Conservation (phyloP, 257 asterid species). For the Nicotiana undulata region DNA sequence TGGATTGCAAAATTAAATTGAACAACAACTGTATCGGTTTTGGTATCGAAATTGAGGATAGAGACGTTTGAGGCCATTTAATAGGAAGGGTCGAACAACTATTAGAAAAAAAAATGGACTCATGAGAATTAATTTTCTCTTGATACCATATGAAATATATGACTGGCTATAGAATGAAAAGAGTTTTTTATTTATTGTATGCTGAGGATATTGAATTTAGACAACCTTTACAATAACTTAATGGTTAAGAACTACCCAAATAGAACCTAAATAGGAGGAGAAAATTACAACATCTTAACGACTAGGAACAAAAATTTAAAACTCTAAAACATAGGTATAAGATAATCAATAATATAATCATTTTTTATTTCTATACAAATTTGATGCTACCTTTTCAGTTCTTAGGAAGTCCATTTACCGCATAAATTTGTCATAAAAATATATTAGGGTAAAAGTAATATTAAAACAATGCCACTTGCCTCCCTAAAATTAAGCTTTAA, state of each 20-base stretch:
- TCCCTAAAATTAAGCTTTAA: not conserved
- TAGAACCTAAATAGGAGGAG: not conserved
- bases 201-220: not conserved
- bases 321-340: not conserved
- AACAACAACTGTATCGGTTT: not conserved
- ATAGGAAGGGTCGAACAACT: not conserved
- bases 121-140: not conserved
- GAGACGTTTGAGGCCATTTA: not conserved
- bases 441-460: not conserved
- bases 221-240: not conserved
- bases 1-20: not conserved
- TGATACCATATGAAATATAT: not conserved
- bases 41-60: not conserved
- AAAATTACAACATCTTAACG: not conserved
- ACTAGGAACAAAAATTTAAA: not conserved
- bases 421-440: not conserved
- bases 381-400: not conserved
- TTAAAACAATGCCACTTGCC: not conserved
- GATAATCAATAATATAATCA: not conserved
- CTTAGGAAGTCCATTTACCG: not conserved
- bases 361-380: not conserved
- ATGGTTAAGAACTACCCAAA: not conserved
- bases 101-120: not conserved
- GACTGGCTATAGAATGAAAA: not conserved
- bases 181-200: not conserved